Evolutionary conservation across 2,329 filamentous ascomycete genomes (phyloP).

Genomic region (Ilyonectria destructans): DNA sequence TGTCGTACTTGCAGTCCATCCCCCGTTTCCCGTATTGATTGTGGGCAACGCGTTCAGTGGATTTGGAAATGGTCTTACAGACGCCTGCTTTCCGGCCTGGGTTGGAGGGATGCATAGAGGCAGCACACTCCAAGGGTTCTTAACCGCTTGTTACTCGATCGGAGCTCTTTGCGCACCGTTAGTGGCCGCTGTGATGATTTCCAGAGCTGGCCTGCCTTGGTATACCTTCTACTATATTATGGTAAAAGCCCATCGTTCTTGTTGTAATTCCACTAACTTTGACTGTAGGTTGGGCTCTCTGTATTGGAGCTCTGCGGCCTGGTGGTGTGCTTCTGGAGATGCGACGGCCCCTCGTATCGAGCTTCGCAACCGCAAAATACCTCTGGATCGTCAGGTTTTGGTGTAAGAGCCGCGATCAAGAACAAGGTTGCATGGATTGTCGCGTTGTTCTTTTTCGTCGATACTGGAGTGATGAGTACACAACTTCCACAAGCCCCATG

Average conservation of each 20-base stretch:
- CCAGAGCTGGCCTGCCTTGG: constrained; percentile 74
- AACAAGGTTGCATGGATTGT: constrained; percentile 18
- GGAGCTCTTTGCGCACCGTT: constrained; percentile 80
- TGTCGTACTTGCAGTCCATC: constrained; percentile 74
- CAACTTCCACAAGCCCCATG: constrained; percentile 81
- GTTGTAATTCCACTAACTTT: neutral
- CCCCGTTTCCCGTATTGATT: constrained; percentile 78
- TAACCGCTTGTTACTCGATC: constrained; percentile 79
- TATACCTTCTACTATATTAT: constrained; percentile 84
- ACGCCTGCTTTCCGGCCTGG: constrained; percentile 70
- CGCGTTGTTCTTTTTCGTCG: constrained; percentile 10
- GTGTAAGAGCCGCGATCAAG: constrained; percentile 6
- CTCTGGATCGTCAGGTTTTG: neutral
- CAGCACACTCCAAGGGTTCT: constrained; percentile 78
- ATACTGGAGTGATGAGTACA: constrained; percentile 13
- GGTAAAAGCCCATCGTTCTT: constrained; percentile 69
- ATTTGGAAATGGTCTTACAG: constrained; percentile 79
- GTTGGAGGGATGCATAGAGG: constrained; percentile 78
- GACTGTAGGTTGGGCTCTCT: constrained; percentile 35
- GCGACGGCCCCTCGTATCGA: constrained; percentile 9
- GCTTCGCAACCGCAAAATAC: neutral
- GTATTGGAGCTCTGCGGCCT: constrained; percentile 26
- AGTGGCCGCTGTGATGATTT: constrained; percentile 80
- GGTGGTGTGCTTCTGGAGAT: constrained; percentile 12
- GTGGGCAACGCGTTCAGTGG: constrained; percentile 78